Evolutionary conservation across 768 basidiomycete species (phyloP), one percentile per base, ranked within the genome.

Genomic region (Suillus alpinus): DNA sequence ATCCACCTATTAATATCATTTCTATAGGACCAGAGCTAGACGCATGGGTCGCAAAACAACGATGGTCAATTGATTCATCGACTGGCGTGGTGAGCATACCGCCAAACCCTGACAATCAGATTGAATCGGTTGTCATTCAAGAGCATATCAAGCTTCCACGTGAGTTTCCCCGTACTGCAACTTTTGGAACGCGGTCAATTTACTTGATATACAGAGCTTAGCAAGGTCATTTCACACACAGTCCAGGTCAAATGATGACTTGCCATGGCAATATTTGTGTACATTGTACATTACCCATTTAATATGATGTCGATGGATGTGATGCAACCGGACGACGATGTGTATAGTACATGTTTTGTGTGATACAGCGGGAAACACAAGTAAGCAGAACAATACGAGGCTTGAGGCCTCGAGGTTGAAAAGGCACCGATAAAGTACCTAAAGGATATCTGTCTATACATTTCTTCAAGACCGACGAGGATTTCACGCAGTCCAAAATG

Each of bases 101-200:
- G 26, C 82, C 86, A 47, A 94, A 94, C 73, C 88, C 89, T 14
- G 92, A 94, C 74, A 94, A 94, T 73, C 91, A 92, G 68, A 91
- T 94, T 66, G 87, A 90, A 68, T 89, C 92, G 0, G 89, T 90
- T 0, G 82, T 94, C 53, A 88, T 93, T 29, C 91, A 91, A 72
- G 92, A 94, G 74, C 84, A 80, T 66, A 87, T 94, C 68, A 88
- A 86, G 71, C 78, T 94, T 63, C 84, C 87, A 60, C 92, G 92
- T 93, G 76, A 65, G 92, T 80, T 23, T 14, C 40, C 56, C 26
- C 41, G 58, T 41, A 26, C 62, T 59, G 9, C 31, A 51, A 18
- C 31, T 40, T 29, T 34, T 61, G 7, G 36, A 44, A 26, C 37
- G n/a, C 6, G 26, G 12, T 32, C 10, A n/a, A 41, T 60, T 8